These are phyloP conservation scores for Apiospora saccharicola DNA, from an alignment of 2,329 filamentous ascomycete species.

Conservation along the genomic window DNA sequence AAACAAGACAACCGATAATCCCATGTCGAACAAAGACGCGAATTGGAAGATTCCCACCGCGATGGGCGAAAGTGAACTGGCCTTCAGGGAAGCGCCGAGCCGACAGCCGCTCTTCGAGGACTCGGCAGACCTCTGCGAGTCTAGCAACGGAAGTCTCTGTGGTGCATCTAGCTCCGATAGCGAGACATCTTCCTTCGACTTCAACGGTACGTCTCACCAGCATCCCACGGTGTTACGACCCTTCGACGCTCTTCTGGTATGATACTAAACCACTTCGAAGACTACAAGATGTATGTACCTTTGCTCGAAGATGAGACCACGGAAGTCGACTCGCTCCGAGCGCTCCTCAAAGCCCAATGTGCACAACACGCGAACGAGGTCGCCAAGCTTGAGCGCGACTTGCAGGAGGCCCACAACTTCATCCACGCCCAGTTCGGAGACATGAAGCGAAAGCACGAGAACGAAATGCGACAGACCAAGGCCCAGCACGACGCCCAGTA, in stretches of 20 bases:
- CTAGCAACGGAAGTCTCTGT: neutral
- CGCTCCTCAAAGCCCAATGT: neutral
- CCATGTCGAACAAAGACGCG: neutral
- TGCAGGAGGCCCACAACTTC: neutral
- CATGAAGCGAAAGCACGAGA: neutral
- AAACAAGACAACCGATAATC: too few relatives aligned
- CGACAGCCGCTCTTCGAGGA: neutral
- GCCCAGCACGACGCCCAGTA: neutral
- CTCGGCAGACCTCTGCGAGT: neutral
- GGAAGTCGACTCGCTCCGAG: neutral
- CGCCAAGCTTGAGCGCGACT: neutral
- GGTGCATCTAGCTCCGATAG: neutral
- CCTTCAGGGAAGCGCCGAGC: too few relatives aligned
- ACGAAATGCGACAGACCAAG: neutral
- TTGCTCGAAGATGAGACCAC: neutral
- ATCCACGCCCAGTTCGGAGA: neutral
- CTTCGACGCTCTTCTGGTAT: too few relatives aligned
- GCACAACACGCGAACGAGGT: neutral
- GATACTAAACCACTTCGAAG: too few relatives aligned
- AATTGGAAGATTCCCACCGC: too few relatives aligned
- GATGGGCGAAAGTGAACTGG: neutral
- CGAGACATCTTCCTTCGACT: neutral
- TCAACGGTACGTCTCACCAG: neutral
- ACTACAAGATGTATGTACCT: neutral
- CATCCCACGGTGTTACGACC: too few relatives aligned